Evolutionary conservation across 2,329 filamentous ascomycete genomes (phyloP).

Genomic region (Exophiala viscosa): DNA sequence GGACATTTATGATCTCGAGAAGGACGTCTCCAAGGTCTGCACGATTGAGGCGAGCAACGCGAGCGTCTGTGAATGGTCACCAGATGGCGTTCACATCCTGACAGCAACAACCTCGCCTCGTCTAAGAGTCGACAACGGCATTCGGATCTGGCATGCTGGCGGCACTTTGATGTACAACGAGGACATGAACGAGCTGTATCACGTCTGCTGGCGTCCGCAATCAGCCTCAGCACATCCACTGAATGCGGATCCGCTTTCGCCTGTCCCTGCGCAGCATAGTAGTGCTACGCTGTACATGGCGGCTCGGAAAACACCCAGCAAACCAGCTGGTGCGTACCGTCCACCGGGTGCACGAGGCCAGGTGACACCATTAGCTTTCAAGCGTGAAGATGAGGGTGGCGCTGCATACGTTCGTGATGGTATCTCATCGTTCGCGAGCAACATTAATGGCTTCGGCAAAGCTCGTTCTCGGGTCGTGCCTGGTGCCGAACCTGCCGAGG

Average conservation of each 20-base stretch:
- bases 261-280: constrained; percentile 71
- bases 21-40: constrained; percentile 85
- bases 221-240: constrained; percentile 57
- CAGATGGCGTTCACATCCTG: constrained; percentile 90
- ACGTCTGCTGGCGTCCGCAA: constrained; percentile 82
- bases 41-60: constrained; percentile 95
- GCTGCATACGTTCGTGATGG: constrained; percentile 82
- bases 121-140: constrained; percentile 91
- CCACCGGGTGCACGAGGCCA: constrained; percentile 89
- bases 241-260: constrained; percentile 64
- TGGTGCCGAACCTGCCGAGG: constrained; percentile 71
- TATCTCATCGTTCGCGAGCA: constrained; percentile 58
- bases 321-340: constrained; percentile 94
- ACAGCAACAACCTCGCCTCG: constrained; percentile 97
- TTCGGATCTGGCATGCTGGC: constrained; percentile 90
- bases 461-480: constrained; percentile 74
- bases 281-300: constrained; percentile 80
- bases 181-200: constrained; percentile 91
- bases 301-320: constrained; percentile 88
- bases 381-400: constrained; percentile 94
- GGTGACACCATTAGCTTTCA: constrained; percentile 87
- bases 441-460: constrained; percentile 74
- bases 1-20: constrained; percentile 94
- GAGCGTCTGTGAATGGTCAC: constrained; percentile 95
- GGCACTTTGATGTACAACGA: constrained; percentile 91